Evolutionary conservation across 306 rosid species (phyloP), one percentile per base, ranked within the genome.

Genomic region (Cicer bijugum): DNA sequence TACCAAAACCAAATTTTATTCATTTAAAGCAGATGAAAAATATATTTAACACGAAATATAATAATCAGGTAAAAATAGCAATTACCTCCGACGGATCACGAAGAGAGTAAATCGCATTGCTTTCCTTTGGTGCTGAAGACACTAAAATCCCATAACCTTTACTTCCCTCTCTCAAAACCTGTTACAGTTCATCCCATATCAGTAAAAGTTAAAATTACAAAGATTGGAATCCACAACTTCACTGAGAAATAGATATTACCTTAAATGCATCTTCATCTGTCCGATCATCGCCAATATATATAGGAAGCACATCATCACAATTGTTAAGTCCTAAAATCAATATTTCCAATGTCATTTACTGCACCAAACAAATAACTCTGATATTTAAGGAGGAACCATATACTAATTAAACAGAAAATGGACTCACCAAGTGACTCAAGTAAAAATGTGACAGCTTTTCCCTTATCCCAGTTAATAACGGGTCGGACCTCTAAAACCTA

Each of bases 401-500:
- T 55, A 37, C 12, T 3, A 37, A 68, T 40, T 55, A 65, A 56
- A 75, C 35, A 39, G 11, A 17, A 59, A 75, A 77, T 65, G 40
- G 69, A 81, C 87, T 83, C 80, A 91, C 99, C 97, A 71, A 95
- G 97, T 52, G 99, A 90, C 76, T 95, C 91, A 0, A 95, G 99
- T 67, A 95, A 86, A 85, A 95, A 95, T 2, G 89, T 87, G 67
- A 95, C 97, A 11, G 99, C 99, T 80, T 90, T 95, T 60, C 99
- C 99, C 80, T 95, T 95, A 83, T 95, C 92, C 99, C 99, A 95
- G 85, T 86, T 61, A 75, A 95, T 90, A 80, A 75, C 86, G 3
- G 99, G 99, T 10, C 99, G 90, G 19, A 95, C 93, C 87, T 95
- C 99, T 82, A 95, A 86, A 86, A 95, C 99, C 99, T 95, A 74